A percentile compares a stretch with the other conserved stretches of the same genome.
phyloP scores from a whole-genome alignment of 805 yeast species.

The Naumovozyma baii region DNA sequence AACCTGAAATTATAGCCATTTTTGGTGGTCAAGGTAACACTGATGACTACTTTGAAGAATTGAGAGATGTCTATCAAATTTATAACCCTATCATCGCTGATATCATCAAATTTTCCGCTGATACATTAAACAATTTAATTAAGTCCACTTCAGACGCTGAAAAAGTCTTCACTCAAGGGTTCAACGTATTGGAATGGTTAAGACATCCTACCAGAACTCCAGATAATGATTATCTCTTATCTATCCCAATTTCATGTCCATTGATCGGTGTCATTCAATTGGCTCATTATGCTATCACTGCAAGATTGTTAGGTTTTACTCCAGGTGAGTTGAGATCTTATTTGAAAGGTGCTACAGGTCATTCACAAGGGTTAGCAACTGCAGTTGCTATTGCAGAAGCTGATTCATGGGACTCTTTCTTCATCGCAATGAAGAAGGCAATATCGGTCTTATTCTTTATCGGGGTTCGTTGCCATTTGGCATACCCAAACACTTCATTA shows the following conservation, averaged over 20 bases:
- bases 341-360: conserved; percentile 75
- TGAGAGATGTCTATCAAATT: conserved; percentile 70
- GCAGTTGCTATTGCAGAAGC: conserved; percentile 83
- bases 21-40: conserved; percentile 99
- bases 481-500: conserved; percentile 86
- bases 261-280: conserved; percentile 91
- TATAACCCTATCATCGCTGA: conserved; percentile 70
- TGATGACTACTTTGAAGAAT: conserved; percentile 94
- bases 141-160: conserved; percentile 66
- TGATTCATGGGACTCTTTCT: conserved; percentile 78
- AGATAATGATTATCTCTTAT: conserved; percentile 73
- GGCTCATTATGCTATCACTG: conserved; percentile 83
- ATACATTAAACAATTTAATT: conserved; percentile 56
- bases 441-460: conserved; percentile 81
- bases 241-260: conserved; percentile 95
- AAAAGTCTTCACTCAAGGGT: conserved; percentile 88
- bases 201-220: conserved; percentile 80
- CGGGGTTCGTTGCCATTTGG: conserved; percentile 83
- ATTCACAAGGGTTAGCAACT: conserved; percentile 84
- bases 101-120: conserved; percentile 60
- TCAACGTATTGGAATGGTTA: conserved; percentile 83
- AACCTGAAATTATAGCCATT: conserved; percentile 66
- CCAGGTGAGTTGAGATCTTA: conserved; percentile 78
- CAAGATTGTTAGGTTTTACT: conserved; percentile 70
- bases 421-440: conserved; percentile 61